Conservation (phyloP, 345 rosid species). For the Xanthoceras sorbifolium region DNA sequence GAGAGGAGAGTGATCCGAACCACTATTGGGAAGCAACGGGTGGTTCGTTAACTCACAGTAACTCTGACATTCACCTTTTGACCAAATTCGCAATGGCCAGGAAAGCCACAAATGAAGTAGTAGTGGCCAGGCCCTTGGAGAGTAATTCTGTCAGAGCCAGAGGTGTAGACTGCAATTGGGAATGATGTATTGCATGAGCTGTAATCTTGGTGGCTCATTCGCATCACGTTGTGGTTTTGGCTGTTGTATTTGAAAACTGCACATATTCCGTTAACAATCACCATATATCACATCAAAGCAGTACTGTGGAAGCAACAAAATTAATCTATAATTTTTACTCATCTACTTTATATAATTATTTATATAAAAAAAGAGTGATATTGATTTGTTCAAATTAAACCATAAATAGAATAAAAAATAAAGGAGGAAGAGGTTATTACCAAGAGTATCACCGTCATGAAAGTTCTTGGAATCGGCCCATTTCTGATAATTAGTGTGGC, state of each 20-base stretch:
- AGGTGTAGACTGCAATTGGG: not conserved
- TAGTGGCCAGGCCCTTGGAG: not conserved
- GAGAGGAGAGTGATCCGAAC: not conserved
- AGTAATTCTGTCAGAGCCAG: slow-evolving; percentile 1
- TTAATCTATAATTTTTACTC: too few species aligned
- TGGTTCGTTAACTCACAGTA: not conserved
- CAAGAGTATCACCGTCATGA: not conserved
- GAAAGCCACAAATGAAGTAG: not conserved
- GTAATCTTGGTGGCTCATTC: not conserved
- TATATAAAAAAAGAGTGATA: too few species aligned
- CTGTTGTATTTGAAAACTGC: not conserved
- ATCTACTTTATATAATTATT: too few species aligned
- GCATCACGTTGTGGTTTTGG: not conserved
- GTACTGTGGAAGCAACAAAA: too few species aligned
- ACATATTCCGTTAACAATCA: not conserved
- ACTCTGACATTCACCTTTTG: not conserved
- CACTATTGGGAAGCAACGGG: not conserved
- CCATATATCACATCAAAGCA: too few species aligned
- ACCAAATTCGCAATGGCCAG: not conserved
- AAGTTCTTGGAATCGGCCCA: not conserved
- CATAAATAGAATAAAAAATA: too few species aligned
- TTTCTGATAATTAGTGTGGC: not conserved
- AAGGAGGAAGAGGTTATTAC: not conserved
- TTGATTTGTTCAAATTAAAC: too few species aligned
- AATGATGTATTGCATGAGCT: not conserved